A percentile compares a stretch with the other conserved stretches of the same genome.
Evolutionary conservation across 2,329 filamentous ascomycete species (phyloP).

Genomic region (Colletotrichum sansevieriae): DNA sequence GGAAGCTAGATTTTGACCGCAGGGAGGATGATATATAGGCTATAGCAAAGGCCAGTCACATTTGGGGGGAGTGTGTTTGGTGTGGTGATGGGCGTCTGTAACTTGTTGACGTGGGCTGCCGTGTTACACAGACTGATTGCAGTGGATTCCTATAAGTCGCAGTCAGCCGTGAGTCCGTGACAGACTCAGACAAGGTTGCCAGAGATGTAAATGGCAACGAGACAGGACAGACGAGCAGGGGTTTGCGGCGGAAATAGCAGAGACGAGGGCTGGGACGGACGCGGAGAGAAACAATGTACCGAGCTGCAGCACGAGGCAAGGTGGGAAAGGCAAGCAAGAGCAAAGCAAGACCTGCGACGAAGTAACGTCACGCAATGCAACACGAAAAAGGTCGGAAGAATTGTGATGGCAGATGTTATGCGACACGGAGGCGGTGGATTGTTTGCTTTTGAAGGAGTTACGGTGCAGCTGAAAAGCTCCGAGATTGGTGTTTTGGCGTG

Average conservation of each 20-base stretch:
- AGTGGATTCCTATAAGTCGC: conserved; percentile 28
- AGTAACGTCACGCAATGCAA: conserved; percentile 24
- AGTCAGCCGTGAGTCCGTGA: conserved; percentile 27
- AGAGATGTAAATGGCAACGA: conserved; percentile 29
- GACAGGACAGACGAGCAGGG: conserved; percentile 11
- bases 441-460: conserved; percentile 31
- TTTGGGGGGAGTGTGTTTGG: conserved; percentile 5
- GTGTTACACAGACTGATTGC: conserved; percentile 36
- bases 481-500: conserved; percentile 24
- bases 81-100: conserved; percentile 14
- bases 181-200: conserved; percentile 29
- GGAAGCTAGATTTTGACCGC: conserved; percentile 26
- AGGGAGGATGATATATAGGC: conserved; percentile 21
- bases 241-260: conserved; percentile 10
- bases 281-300: conserved; percentile 7
- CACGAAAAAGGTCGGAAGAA: not conserved
- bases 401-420: conserved; percentile 18
- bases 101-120: conserved; percentile 29
- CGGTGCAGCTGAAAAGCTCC: conserved; percentile 37
- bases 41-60: conserved; percentile 3
- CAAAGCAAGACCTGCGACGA: not conserved
- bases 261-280: conserved; percentile 17
- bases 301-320: not conserved
- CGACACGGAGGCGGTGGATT: not conserved
- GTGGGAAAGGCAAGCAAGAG: not conserved